Evolutionary conservation across 1,284 basidiomycete genomes (phyloP), one percentile per base, ranked within the genome.

Genomic region (Coniferiporia weirii): DNA sequence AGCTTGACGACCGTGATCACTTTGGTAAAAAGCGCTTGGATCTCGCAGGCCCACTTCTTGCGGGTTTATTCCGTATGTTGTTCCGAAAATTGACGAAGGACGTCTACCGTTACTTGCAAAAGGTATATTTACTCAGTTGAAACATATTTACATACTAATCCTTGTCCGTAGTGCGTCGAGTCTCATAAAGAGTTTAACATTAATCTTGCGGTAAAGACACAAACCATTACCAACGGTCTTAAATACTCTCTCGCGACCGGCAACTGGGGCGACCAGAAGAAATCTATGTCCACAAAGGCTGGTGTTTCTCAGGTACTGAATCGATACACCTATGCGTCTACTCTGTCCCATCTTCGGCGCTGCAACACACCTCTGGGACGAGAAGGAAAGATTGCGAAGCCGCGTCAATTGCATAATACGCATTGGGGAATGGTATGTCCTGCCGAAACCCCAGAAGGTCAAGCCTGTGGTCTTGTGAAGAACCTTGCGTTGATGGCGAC

Each of bases 401-500:
- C 97, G 55, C 96, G 97, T 69, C 97, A 99, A 70, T 79, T 99
- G 59, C 97, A 99, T 75, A 99, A 99, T 71, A 98, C 97, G 1
- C 96, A 99, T 71, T 99, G 96, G 96, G 96, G 96, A 49, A 98
- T 99, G 95, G 96, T 99, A 10, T 98, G 95, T 70, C 97, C 96
- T 46, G 97, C 97, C 53, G 96, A 99, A 74, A 99, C 96, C 10
- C 96, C 96, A 6, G 96, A 99, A 87, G 96, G 96, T 58, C 96
- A 99, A 73, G 97, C 96, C 63, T 99, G 96, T 76, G 96, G 96
- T 75, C 83, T 99, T 50, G 97, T 99, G 74, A 99, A 99, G 79
- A 99, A 99, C 74, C 77, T 99, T 62, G 93, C 96, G 8, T 85
- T 99, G 66, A 98, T 99, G 95, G 81, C 95, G 7, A 96, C 94